These are phyloP conservation scores for Rubia occidens DNA, from an alignment of 305 asterid genomes.

Conservation along the genomic window DNA sequence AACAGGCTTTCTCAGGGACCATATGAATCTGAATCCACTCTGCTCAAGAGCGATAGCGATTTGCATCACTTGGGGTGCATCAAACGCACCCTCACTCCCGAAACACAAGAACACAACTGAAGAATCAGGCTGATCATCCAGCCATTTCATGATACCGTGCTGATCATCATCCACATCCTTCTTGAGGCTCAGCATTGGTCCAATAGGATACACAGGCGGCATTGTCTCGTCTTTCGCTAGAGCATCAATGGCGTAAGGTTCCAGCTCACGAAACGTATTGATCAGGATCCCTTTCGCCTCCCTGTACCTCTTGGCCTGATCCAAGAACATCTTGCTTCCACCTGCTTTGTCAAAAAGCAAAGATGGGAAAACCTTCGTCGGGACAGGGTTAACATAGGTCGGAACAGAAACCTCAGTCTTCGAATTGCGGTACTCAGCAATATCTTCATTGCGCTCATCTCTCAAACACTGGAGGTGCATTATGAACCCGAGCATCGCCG, in stretches of 20 bases:
- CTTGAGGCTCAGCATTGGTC: constrained; percentile 4
- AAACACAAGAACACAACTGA: constrained; percentile 7
- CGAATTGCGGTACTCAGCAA: neutral
- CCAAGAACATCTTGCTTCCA: neutral
- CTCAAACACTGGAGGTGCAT: constrained; percentile 7
- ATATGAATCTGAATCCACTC: neutral
- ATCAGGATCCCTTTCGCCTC: constrained; percentile 10
- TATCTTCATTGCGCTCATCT: neutral
- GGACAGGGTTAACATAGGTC: constrained; percentile 9
- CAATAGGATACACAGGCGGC: constrained; percentile 3
- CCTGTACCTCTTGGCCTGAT: constrained; percentile 10
- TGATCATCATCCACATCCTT: neutral
- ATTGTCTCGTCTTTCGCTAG: neutral
- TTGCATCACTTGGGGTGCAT: constrained; percentile 5
- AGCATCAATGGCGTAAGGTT: neutral
- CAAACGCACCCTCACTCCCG: constrained; percentile 8
- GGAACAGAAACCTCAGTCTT: neutral
- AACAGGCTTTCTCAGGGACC: constrained; percentile 7
- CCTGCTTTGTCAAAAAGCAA: neutral
- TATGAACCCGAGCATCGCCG: constrained; percentile 7
- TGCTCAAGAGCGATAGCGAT: neutral
- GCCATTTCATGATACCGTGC: constrained; percentile 3
- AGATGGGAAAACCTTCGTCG: constrained; percentile 11
- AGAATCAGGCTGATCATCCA: constrained; percentile 4
- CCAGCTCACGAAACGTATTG: constrained; percentile 10